Base-by-base conservation (phyloP, 257 asterid species). In the Penstemon newberryi region DNA sequence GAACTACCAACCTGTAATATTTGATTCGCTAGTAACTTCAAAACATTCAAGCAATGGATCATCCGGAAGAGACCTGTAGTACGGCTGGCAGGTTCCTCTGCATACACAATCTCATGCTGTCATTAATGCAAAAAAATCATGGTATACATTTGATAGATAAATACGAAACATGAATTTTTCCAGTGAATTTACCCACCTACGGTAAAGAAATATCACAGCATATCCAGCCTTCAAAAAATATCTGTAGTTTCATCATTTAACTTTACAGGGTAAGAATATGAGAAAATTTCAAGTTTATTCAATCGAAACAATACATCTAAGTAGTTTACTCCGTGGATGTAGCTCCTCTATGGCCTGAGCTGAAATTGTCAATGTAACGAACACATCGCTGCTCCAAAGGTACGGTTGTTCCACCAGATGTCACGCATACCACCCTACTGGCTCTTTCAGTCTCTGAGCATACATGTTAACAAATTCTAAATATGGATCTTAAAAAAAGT, bases 291-390 rank as follows among this genome's bases (percentile, higher is more conserved):
- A 49, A 70, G 59, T 52, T 12, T 42, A 58, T 58, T 57, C 37
- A 63, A 10, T 19, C 7, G 7, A 60, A 73, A 44, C 40, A 33
- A 63, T 61, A 45, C 18, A 62, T 25, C n/a, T 44, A 63, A 56
- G 77, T 42, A 44, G 58, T 69, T 79, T 87, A 93, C 99, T 93
- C 97, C 0, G 97, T 89, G 56, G 99, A 90, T 67, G 99, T 89
- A 71, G 97, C 94, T 83, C 96, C 99, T 82, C 97, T 79, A 67
- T 87, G 95, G 69, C 99, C 97, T 39, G 97, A 93, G 89, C 96
- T 86, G 79, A 93, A 93, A 75, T 93, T 93, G 82, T 93, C 97
- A 55, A 93, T 90, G 69, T 79, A 93, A 63, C 99, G 97, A 70
- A 93, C 99, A 77, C 95, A 87, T n/a, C 88, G 81, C 60, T 77